Percentiles rank a stretch among this genome's conserved stretches.
Conservation (phyloP, 257 asterid genomes). For the Lycium ferocissimum region DNA sequence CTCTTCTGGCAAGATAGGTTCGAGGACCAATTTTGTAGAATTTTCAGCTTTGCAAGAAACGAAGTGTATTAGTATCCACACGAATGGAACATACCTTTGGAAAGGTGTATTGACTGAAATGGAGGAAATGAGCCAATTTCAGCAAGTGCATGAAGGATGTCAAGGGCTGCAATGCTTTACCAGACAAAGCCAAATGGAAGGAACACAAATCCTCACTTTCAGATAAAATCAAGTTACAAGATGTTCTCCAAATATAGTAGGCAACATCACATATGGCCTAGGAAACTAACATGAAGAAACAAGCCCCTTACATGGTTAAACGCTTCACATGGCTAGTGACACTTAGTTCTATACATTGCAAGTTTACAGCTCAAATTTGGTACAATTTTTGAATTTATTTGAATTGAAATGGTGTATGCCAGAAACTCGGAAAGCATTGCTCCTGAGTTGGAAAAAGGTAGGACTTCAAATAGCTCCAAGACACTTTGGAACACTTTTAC, state of each 20-base stretch:
- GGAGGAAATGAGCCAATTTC: not conserved
- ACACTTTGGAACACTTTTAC: not conserved
- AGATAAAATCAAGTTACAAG: not conserved
- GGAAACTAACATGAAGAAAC: not conserved
- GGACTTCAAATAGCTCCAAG: not conserved
- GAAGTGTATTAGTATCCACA: not conserved
- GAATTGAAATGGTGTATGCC: not conserved
- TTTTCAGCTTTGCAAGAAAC: not conserved
- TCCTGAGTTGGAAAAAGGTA: not conserved
- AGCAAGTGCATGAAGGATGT: not conserved
- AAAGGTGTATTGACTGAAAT: not conserved
- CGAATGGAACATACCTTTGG: not conserved
- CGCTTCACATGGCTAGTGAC: not conserved
- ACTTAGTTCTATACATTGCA: too few species aligned
- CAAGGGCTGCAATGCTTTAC: not conserved
- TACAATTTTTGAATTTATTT: too few species aligned
- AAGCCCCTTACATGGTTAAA: not conserved
- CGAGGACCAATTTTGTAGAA: not conserved
- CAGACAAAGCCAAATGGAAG: not conserved
- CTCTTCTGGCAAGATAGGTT: not conserved
- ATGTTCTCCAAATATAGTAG: not conserved
- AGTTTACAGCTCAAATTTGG: too few species aligned
- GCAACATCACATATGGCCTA: not conserved
- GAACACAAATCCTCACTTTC: not conserved
- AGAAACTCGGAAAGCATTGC: not conserved